These are phyloP conservation scores for Coprinopsis strossmayeri DNA, from an alignment of 768 basidiomycete species.

Conservation along the genomic window DNA sequence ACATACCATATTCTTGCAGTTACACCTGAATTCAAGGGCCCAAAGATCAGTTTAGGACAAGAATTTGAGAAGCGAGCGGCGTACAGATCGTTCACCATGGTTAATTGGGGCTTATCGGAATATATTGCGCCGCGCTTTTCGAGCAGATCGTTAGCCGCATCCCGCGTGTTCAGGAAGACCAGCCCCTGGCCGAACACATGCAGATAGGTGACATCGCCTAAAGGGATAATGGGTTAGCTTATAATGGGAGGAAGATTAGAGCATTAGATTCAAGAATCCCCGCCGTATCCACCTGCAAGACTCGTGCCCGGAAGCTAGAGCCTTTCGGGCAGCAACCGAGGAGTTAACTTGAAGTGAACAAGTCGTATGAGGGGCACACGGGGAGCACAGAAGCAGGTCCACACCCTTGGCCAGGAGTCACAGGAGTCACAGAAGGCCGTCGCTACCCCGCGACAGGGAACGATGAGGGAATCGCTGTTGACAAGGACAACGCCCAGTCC, in stretches of 20 bases:
- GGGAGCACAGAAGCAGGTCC: no score
- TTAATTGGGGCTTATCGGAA: constrained; percentile 63
- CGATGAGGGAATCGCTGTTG: no score
- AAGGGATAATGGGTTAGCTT: constrained; percentile 4
- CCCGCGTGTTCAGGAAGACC: constrained; percentile 58
- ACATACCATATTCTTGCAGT: constrained; percentile 61
- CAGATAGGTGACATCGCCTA: constrained; percentile 61
- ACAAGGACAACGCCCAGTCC: background rate
- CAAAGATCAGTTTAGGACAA: background rate
- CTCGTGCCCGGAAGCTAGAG: constrained; percentile 2
- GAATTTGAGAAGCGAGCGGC: constrained; percentile 20
- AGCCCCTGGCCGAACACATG: constrained; percentile 62
- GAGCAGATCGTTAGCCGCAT: constrained; percentile 55
- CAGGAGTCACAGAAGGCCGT: no score
- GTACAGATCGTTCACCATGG: constrained; percentile 68
- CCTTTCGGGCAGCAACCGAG: background rate
- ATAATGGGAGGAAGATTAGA: constrained; percentile 2
- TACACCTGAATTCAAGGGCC: constrained; percentile 33
- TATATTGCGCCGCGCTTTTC: constrained; percentile 68
- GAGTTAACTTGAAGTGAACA: background rate
- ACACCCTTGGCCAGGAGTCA: no score
- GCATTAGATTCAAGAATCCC: background rate
- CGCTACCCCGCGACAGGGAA: no score
- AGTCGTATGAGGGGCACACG: background rate
- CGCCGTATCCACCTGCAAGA: background rate